Conservation (phyloP, 2,329 filamentous ascomycete species). For the Domatiomyces globalis region DNA sequence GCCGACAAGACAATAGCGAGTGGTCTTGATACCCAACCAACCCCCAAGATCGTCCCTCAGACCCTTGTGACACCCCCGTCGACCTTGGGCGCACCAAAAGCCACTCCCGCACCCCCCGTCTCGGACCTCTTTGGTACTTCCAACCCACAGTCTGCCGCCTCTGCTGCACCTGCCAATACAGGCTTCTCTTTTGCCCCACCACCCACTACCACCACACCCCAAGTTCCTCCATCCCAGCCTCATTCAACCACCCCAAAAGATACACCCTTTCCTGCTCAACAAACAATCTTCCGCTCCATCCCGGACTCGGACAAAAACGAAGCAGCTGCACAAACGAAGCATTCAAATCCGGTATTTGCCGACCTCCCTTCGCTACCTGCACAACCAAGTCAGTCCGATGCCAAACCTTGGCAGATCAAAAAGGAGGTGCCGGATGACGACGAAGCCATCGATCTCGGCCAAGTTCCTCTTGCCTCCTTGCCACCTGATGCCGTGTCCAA, state of each 20-base stretch:
- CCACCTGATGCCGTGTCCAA: conserved; percentile 36
- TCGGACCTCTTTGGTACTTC: conserved; percentile 24
- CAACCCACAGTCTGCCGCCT: conserved; percentile 15
- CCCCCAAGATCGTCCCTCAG: conserved; percentile 1
- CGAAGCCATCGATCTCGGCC: conserved; percentile 21
- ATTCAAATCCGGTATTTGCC: background rate
- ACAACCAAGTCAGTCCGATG: conserved; percentile 22
- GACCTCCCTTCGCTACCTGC: no score
- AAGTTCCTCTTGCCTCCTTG: conserved; percentile 27
- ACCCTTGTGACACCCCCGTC: conserved; percentile 16
- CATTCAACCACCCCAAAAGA: conserved; percentile 18
- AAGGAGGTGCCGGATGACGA: conserved; percentile 9
- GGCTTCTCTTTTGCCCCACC: conserved; percentile 12
- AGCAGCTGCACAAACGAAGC: background rate
- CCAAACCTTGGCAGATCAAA: background rate
- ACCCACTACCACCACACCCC: conserved; percentile 15
- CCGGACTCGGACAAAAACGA: background rate
- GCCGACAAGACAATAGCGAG: conserved; percentile 1
- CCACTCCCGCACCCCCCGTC: conserved; percentile 21
- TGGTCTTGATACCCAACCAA: background rate
- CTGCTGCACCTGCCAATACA: conserved; percentile 19
- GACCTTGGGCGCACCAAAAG: conserved; percentile 14
- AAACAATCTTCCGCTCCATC: conserved; percentile 5
- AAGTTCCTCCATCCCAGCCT: conserved; percentile 5
- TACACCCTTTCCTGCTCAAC: conserved; percentile 16